These are phyloP conservation scores for Wickerhamomyces tratensis DNA, from an alignment of 805 yeast species.

Conservation along the genomic window DNA sequence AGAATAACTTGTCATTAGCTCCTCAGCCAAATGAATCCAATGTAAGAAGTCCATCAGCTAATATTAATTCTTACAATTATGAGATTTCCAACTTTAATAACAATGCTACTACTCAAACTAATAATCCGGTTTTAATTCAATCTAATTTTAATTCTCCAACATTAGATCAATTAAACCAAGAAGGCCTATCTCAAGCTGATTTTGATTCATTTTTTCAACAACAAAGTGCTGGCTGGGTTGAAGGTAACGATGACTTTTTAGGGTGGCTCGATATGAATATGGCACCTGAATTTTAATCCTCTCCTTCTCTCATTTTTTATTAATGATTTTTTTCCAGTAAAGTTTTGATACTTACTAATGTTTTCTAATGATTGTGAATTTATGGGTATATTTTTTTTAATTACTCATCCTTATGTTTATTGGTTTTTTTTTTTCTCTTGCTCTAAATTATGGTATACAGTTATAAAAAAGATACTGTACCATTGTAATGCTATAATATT, in stretches of 20 bases:
- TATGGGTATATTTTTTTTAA: too few species aligned
- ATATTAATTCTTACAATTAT: not conserved
- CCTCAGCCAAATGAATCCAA: not conserved
- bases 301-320: too few species aligned
- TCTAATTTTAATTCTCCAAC: not conserved
- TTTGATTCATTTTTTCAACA: slow-evolving; percentile 64
- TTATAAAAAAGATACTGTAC: too few species aligned
- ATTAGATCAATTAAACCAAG: not conserved
- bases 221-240: slow-evolving; percentile 81
- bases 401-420: too few species aligned
- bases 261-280: slow-evolving; percentile 90
- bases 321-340: too few species aligned
- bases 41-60: not conserved
- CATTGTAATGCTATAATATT: too few species aligned
- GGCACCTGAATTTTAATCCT: slow-evolving; percentile 45
- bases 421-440: too few species aligned
- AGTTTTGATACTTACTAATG: too few species aligned
- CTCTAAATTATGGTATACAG: too few species aligned
- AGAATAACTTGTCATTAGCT: not conserved
- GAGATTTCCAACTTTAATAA: slow-evolving; percentile 8
- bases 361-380: too few species aligned
- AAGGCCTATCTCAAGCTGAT: slow-evolving; percentile 18
- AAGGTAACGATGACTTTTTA: slow-evolving; percentile 78
- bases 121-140: too few species aligned
- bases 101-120: slow-evolving; percentile 1